Evolutionary conservation across 176 grass and related monocot species (phyloP).

Genomic region (Triticum timopheevii): DNA sequence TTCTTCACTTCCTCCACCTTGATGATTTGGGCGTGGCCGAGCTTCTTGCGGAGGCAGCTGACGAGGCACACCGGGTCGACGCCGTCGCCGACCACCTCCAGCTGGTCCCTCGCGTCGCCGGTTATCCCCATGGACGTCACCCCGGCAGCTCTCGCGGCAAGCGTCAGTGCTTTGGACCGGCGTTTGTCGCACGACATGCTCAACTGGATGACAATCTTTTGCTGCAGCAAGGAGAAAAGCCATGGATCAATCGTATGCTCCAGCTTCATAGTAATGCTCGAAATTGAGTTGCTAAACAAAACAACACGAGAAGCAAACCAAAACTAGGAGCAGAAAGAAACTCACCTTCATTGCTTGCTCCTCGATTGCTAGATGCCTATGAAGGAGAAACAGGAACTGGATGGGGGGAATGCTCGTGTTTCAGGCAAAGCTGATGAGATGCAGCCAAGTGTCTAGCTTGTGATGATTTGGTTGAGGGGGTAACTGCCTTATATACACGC

Average conservation of each 20-base stretch:
- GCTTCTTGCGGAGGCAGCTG: no score
- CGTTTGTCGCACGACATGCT: conserved; percentile 41
- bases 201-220: conserved; percentile 57
- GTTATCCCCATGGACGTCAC: conserved; percentile 12
- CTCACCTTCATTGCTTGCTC: conserved; percentile 32
- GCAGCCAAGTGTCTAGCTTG: not conserved
- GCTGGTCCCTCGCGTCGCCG: no score
- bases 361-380: not conserved
- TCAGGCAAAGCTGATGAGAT: not conserved
- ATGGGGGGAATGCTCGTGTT: not conserved
- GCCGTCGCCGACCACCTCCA: no score
- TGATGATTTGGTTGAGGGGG: not conserved
- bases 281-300: not conserved
- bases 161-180: not conserved
- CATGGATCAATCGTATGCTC: not conserved
- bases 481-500: conserved; percentile 1
- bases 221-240: conserved; percentile 20
- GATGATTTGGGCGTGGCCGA: no score
- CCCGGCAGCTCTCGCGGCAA: no score
- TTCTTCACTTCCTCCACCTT: no score
- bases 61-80: no score
- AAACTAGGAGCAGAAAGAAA: not conserved
- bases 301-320: no score
- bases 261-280: not conserved
- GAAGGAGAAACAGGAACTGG: not conserved